Evolutionary conservation across 352 stramenopile species (phyloP), one percentile per base, ranked within the genome.

Genomic region (Thraustochytrium sp.): DNA sequence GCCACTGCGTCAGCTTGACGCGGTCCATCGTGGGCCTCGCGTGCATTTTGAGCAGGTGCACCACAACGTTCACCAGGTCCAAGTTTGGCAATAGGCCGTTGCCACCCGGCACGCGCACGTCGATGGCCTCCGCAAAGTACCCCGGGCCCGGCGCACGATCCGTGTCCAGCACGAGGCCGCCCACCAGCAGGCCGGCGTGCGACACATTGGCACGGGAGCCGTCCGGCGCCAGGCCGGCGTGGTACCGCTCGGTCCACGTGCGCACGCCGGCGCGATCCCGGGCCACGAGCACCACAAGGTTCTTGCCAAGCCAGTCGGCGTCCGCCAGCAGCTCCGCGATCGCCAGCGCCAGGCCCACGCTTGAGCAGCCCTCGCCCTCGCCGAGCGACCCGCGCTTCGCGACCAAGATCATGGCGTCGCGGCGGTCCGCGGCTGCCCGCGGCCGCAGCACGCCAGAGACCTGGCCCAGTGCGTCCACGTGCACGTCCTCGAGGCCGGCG

Each of bases 1-100:
- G n/a, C n/a, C n/a, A n/a, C n/a, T n/a, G 54, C 5, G 54, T n/a
- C 5, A n/a, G 34, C 54, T 5, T 75, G 26, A 37, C 44, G 2
- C 53, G 16, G 31, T 21, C 40, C 23, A 37, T 37, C 9, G n/a
- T 64, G 53, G 8, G 38, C 1, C 42, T n/a, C 11, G 37, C 42
- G 11, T 92, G 76, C 59, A 92, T 87, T 18, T 29, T 55, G 29
- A 82, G 53, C 13, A 80, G 62, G 26, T 82, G 26, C 11, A 80
- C 59, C 21, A 84, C 31, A 49, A 78, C 62, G 84, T 95, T 95
- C 34, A 95, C 88, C 4, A 95, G 89, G 85, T 95, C 92, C 34
- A 95, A 82, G 34, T 95, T 95, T 3, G 92, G 92, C 21, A 95
- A 86, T 73, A 94, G 91, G 21, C 92, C 92, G 80, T 95, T 95